Evolutionary conservation across 352 stramenopile species (phyloP).

Genomic region (Pythium biforme): DNA sequence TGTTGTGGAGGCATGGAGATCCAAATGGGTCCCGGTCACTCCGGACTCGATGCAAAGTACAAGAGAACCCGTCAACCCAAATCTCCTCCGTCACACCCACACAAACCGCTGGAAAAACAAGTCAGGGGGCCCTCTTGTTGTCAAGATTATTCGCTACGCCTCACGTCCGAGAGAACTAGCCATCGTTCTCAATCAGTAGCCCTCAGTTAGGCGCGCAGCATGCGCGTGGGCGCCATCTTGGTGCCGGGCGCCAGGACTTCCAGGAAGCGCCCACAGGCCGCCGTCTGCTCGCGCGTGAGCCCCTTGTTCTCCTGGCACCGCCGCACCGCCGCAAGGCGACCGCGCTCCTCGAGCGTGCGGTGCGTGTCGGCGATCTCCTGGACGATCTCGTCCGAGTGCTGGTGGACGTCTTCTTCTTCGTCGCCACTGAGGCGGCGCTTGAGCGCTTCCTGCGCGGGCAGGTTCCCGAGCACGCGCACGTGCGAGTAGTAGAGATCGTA

Average conservation of each 20-base stretch:
- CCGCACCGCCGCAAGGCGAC: not conserved
- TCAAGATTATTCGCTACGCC: too few species aligned
- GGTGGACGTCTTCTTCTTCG: not conserved
- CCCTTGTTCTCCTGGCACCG: constrained; percentile 13
- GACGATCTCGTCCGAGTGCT: constrained; percentile 3
- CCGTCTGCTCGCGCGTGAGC: constrained; percentile 6
- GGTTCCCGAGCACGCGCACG: not conserved
- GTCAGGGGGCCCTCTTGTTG: too few species aligned
- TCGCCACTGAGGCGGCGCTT: constrained; percentile 3
- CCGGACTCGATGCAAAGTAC: too few species aligned
- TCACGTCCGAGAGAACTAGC: too few species aligned
- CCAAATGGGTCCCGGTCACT: too few species aligned
- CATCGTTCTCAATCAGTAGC: not conserved
- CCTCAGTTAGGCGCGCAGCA: not conserved
- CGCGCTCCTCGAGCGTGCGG: constrained; percentile 4
- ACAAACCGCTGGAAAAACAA: too few species aligned
- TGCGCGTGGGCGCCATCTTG: constrained; percentile 5
- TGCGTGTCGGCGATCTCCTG: constrained; percentile 3
- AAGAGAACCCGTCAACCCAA: too few species aligned
- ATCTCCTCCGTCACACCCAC: too few species aligned
- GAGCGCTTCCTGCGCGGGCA: constrained; percentile 13
- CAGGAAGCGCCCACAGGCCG: constrained; percentile 3
- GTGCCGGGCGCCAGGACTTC: constrained; percentile 5
- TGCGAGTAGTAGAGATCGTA: constrained; percentile 9
- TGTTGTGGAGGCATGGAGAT: too few species aligned